A percentile compares a stretch with the other conserved stretches of the same genome.
Conservation (phyloP, 164 flowering plant genomes). For the Chimonanthus praecox region DNA sequence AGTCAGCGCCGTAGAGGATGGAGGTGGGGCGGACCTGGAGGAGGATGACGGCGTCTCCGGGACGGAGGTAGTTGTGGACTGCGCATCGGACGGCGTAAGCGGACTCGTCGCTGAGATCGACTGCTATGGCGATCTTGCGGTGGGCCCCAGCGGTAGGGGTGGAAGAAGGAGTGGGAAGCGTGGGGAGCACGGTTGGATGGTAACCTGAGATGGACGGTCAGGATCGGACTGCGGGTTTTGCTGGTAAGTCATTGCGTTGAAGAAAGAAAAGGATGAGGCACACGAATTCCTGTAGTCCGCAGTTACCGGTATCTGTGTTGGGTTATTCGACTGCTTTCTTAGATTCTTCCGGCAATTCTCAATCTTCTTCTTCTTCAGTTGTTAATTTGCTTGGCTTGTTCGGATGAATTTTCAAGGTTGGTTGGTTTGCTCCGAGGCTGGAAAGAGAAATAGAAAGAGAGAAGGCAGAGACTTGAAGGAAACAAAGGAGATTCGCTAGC, state of each 20-base stretch:
- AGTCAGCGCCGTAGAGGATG: conserved; percentile 78
- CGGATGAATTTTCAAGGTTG: too few species aligned
- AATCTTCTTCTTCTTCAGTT: not conserved
- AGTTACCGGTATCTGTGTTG: not conserved
- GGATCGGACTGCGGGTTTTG: conserved; percentile 4
- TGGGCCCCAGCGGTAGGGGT: conserved; percentile 29
- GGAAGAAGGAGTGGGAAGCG: conserved; percentile 22
- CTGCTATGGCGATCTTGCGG: conserved; percentile 68
- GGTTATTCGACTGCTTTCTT: not conserved
- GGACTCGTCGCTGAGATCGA: conserved; percentile 77
- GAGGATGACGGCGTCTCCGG: conserved; percentile 67
- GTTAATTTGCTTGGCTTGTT: too few species aligned
- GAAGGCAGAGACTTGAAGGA: not conserved
- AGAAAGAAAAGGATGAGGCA: not conserved
- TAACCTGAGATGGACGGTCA: not conserved
- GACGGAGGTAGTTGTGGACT: conserved; percentile 76
- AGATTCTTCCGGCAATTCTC: not conserved
- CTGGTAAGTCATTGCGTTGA: not conserved
- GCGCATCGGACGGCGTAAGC: conserved; percentile 85
- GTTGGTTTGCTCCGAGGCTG: too few species aligned
- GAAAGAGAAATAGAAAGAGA: not conserved
- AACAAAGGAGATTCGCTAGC: too few species aligned
- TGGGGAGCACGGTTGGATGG: conserved; percentile 35
- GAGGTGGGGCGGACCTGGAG: conserved; percentile 73
- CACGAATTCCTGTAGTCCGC: not conserved